phyloP scores from a whole-genome alignment of 2,329 filamentous ascomycete genomes.

The Talaromyces albobiverticillius region DNA sequence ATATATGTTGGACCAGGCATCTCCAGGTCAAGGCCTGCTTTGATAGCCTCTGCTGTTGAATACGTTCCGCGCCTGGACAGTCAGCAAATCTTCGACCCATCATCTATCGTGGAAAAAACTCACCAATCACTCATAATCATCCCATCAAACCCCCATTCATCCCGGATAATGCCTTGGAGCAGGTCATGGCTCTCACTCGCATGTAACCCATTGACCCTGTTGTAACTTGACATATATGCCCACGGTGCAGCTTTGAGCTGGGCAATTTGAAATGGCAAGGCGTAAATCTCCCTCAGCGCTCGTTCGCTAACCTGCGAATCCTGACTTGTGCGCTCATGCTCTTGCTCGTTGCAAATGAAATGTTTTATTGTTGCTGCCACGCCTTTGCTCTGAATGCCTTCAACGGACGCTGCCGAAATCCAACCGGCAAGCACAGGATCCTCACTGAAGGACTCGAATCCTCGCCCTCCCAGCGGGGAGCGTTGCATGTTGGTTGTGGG shows the following conservation, averaged over 20 bases:
- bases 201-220: slow-evolving; percentile 54
- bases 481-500: slow-evolving; percentile 80
- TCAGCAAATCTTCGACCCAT: slow-evolving; percentile 28
- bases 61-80: slow-evolving; percentile 33
- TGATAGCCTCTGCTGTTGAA: slow-evolving; percentile 42
- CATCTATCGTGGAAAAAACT: slow-evolving; percentile 7
- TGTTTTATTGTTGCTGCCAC: slow-evolving; percentile 63
- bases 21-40: slow-evolving; percentile 46
- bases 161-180: slow-evolving; percentile 40
- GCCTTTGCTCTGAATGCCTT: slow-evolving; percentile 62
- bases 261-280: slow-evolving; percentile 62
- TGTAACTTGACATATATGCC: slow-evolving; percentile 59
- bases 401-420: slow-evolving; percentile 68
- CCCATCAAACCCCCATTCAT: slow-evolving; percentile 46
- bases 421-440: slow-evolving; percentile 75
- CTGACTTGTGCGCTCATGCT: slow-evolving; percentile 42
- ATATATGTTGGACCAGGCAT: slow-evolving; percentile 46
- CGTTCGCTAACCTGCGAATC: slow-evolving; percentile 46
- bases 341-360: slow-evolving; percentile 47
- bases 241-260: slow-evolving; percentile 54
- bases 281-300: slow-evolving; percentile 62
- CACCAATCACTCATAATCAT: slow-evolving; percentile 48
- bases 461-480: slow-evolving; percentile 74
- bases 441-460: slow-evolving; percentile 84
- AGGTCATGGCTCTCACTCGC: slow-evolving; percentile 49